Evolutionary conservation across 2,329 filamentous ascomycete genomes (phyloP).

Genomic region (Penicillium sp.): DNA sequence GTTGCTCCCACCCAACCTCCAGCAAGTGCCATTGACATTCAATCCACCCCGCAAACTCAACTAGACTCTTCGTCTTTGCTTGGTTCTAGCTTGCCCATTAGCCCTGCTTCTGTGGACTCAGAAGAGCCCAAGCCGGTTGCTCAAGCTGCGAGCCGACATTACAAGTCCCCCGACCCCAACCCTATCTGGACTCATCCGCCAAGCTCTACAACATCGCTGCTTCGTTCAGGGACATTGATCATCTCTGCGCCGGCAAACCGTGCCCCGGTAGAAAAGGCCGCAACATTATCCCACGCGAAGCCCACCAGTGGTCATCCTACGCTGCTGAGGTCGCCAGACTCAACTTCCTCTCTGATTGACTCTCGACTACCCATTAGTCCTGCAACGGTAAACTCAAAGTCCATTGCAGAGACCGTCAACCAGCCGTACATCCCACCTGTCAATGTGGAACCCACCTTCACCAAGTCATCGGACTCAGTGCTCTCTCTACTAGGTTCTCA

Average conservation of each 20-base stretch:
- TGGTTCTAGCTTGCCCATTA: constrained; percentile 9
- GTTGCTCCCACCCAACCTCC: neutral
- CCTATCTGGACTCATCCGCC: neutral
- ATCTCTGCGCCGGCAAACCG: constrained; percentile 10
- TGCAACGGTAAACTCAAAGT: constrained; percentile 1
- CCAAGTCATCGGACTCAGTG: neutral
- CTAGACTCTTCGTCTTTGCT: constrained; percentile 1
- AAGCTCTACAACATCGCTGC: neutral
- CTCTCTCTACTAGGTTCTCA: constrained; percentile 18
- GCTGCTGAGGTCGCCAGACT: constrained; percentile 1
- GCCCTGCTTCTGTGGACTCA: constrained; percentile 11
- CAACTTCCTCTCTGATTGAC: constrained; percentile 21
- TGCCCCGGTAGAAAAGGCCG: constrained; percentile 14
- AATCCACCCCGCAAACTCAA: neutral
- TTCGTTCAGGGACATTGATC: constrained; percentile 2
- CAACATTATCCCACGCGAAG: neutral
- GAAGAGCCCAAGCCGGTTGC: neutral
- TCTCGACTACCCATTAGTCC: constrained; percentile 18
- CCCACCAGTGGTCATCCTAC: neutral
- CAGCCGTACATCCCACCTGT: neutral
- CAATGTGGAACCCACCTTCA: neutral
- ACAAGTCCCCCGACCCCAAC: neutral
- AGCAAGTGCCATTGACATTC: neutral
- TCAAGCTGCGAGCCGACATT: neutral
- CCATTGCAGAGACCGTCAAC: neutral